Evolutionary conservation across 805 yeast genomes (phyloP).

Genomic region (Alloascoidea hylecoeti): DNA sequence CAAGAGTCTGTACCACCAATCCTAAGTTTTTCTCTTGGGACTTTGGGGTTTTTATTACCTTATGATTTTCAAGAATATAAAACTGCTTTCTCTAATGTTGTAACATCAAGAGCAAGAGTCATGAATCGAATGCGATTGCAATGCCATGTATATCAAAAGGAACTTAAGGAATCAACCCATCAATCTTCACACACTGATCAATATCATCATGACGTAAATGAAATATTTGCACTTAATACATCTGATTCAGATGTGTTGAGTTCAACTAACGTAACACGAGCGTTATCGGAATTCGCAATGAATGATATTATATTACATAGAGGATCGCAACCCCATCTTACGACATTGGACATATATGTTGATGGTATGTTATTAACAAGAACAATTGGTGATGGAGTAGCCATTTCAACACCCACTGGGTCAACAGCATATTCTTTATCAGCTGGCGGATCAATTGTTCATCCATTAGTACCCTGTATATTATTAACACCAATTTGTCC

Average conservation of each 20-base stretch:
- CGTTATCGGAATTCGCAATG: constrained; percentile 48
- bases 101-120: constrained; percentile 54
- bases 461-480: constrained; percentile 75
- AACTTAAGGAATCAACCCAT: background rate
- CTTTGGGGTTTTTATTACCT: constrained; percentile 80
- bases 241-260: constrained; percentile 4
- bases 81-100: constrained; percentile 50
- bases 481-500: constrained; percentile 88
- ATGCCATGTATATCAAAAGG: constrained; percentile 28
- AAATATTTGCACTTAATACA: background rate
- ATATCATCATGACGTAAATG: constrained; percentile 4
- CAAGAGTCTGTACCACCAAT: constrained; percentile 75
- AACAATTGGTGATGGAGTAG: constrained; percentile 86
- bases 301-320: constrained; percentile 84
- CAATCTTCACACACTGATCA: constrained; percentile 4
- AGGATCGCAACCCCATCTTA: constrained; percentile 77
- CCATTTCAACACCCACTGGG: constrained; percentile 84
- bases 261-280: background rate
- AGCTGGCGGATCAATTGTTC: constrained; percentile 88
- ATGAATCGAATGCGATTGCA: constrained; percentile 67
- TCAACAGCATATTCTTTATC: constrained; percentile 86
- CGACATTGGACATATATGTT: constrained; percentile 71
- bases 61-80: constrained; percentile 57
- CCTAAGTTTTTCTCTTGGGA: constrained; percentile 77
- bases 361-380: constrained; percentile 78